Percentiles rank a stretch among this genome's conserved stretches.
phyloP scores from a whole-genome alignment of 1,284 basidiomycete species.

The Earliella scabrosa region DNA sequence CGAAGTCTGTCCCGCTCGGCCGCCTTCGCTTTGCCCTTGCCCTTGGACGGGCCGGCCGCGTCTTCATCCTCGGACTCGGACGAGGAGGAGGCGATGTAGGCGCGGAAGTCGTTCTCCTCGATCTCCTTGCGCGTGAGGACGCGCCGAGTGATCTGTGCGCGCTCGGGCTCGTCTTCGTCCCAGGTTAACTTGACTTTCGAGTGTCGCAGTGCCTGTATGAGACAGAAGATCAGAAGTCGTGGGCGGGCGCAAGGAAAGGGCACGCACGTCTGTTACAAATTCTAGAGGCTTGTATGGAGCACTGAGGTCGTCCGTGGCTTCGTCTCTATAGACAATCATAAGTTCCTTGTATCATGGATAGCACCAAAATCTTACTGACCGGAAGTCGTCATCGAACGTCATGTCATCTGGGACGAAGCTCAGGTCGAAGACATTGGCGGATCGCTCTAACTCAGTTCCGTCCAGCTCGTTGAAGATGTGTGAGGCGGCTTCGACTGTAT shows the following conservation, averaged over 20 bases:
- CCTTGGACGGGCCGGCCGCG: conserved; percentile 12
- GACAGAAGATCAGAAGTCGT: no score
- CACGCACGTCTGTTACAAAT: conserved; percentile 92
- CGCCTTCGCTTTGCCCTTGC: conserved; percentile 40
- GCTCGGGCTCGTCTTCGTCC: conserved; percentile 97
- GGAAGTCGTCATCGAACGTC: conserved; percentile 83
- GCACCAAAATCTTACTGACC: conserved; percentile 46
- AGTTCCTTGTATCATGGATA: not conserved
- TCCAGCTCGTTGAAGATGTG: conserved; percentile 90
- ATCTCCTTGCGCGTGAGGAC: conserved; percentile 82
- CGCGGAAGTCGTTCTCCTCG: conserved; percentile 87
- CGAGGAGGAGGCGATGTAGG: conserved; percentile 80
- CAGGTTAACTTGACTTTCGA: conserved; percentile 98
- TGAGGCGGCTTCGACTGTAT: conserved; percentile 77
- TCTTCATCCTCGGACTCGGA: conserved; percentile 48
- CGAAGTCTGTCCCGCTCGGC: conserved; percentile 69
- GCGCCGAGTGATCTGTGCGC: conserved; percentile 81
- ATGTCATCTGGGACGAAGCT: conserved; percentile 95
- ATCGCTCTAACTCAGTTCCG: conserved; percentile 95
- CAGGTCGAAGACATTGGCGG: conserved; percentile 95
- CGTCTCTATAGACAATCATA: conserved; percentile 62
- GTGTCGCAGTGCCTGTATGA: conserved; percentile 87
- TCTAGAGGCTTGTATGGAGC: conserved; percentile 82
- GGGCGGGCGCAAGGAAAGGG: conserved; percentile 14
- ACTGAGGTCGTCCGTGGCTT: conserved; percentile 75